These are phyloP conservation scores for Rachicladosporium sp. DNA, from an alignment of 2,329 filamentous ascomycete genomes.

Conservation along the genomic window DNA sequence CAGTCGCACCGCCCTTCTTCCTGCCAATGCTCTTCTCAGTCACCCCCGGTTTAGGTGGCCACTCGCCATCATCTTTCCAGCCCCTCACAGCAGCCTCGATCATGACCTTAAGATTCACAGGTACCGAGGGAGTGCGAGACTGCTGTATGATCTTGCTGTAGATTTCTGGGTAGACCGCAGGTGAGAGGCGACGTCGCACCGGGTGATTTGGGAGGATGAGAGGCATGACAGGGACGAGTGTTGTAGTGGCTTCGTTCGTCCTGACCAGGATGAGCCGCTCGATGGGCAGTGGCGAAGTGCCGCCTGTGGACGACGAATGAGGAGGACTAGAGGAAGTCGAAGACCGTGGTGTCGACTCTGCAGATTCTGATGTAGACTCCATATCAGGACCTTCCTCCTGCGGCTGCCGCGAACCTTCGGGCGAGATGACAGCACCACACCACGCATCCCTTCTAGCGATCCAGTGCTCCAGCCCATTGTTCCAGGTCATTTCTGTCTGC, in stretches of 20 bases:
- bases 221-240: constrained; percentile 58
- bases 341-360: constrained; percentile 15
- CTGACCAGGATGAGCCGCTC: too few species aligned
- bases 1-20: constrained; percentile 17
- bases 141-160: constrained; percentile 83
- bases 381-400: background rate
- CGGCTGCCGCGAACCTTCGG: background rate
- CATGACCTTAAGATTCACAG: constrained; percentile 76
- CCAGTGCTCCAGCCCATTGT: constrained; percentile 71
- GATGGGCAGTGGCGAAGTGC: constrained; percentile 8
- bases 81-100: constrained; percentile 70
- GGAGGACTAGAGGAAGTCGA: constrained; percentile 27
- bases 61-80: constrained; percentile 88
- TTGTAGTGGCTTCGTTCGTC: constrained; percentile 1
- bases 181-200: constrained; percentile 64
- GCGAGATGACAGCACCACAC: constrained; percentile 51
- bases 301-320: constrained; percentile 5
- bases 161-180: constrained; percentile 63
- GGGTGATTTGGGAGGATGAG: constrained; percentile 66
- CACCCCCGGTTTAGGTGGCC: constrained; percentile 57
- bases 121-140: constrained; percentile 68
- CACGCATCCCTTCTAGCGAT: constrained; percentile 66
- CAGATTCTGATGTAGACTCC: constrained; percentile 1
- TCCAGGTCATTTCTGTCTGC: constrained; percentile 48
- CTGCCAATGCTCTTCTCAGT: constrained; percentile 33